phyloP scores from a whole-genome alignment of 2,329 filamentous ascomycete species.

The Talaromyces sp. region DNA sequence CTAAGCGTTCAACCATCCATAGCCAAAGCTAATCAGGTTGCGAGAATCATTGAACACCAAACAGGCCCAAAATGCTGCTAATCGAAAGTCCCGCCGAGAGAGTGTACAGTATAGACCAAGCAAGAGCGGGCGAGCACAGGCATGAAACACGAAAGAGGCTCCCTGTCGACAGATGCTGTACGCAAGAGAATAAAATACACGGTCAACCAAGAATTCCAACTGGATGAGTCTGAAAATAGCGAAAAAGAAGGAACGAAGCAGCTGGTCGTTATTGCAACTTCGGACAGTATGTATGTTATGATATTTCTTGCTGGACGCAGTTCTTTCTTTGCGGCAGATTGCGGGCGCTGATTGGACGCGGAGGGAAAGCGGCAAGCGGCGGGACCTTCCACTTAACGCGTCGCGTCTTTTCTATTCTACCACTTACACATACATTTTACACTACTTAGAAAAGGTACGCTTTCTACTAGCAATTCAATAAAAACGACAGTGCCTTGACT shows the following conservation, averaged over 20 bases:
- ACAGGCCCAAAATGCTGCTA: background rate
- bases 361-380: slow-evolving; percentile 1
- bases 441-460: no score
- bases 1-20: background rate
- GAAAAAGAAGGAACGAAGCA: background rate
- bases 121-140: background rate
- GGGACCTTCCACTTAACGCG: slow-evolving; percentile 2
- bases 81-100: background rate
- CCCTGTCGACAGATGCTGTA: background rate
- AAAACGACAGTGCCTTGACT: background rate
- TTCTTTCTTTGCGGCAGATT: slow-evolving; percentile 1
- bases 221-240: background rate
- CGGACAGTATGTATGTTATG: background rate
- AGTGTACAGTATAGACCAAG: background rate
- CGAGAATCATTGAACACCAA: no score
- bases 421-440: no score
- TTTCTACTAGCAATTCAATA: background rate
- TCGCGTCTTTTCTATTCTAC: background rate
- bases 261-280: background rate
- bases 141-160: background rate
- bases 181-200: background rate
- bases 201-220: background rate
- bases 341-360: background rate
- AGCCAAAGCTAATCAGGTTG: background rate
- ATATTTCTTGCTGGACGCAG: background rate